A percentile compares a stretch with the other conserved stretches of the same genome.
phyloP scores from a whole-genome alignment of 1,284 basidiomycete species.

The Hymenochaete sp. region DNA sequence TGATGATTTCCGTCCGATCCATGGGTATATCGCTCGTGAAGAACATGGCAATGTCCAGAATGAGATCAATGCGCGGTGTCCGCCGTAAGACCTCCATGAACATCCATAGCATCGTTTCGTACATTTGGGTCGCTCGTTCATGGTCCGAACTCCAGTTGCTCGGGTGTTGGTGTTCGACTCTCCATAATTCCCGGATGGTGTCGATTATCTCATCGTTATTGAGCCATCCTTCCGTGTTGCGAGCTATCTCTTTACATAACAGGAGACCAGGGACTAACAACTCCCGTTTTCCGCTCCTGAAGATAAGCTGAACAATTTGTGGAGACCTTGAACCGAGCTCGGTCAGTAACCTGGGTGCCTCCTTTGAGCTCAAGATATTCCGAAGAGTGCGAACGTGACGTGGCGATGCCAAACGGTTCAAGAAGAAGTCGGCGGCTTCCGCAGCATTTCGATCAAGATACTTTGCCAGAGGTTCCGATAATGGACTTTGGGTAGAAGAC shows the following conservation, averaged over 20 bases:
- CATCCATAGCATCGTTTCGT: conserved; percentile 67
- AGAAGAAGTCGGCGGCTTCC: conserved; percentile 81
- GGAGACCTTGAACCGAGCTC: conserved; percentile 65
- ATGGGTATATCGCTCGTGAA: conserved; percentile 79
- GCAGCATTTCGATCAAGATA: conserved; percentile 87
- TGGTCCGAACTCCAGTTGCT: too few species aligned
- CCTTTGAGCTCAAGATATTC: conserved; percentile 69
- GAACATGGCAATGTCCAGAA: conserved; percentile 83
- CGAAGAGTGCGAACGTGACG: conserved; percentile 74
- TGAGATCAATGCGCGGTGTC: conserved; percentile 70
- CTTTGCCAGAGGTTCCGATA: conserved; percentile 88
- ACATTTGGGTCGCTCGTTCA: conserved; percentile 57
- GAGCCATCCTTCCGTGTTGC: conserved; percentile 67
- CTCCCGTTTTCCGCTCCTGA: conserved; percentile 46
- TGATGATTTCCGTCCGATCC: conserved; percentile 74
- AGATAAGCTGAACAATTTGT: conserved; percentile 50
- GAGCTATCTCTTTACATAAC: conserved; percentile 71
- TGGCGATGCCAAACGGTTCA: conserved; percentile 68
- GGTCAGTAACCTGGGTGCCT: conserved; percentile 69
- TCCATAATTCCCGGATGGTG: conserved; percentile 68
- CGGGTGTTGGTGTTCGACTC: conserved; percentile 33
- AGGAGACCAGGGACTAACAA: conserved; percentile 62
- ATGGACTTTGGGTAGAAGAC: conserved; percentile 84
- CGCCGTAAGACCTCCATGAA: conserved; percentile 68
- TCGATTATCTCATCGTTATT: conserved; percentile 60